Base-by-base conservation (phyloP, 768 basidiomycete genomes). In the Leccinellum luteum region DNA sequence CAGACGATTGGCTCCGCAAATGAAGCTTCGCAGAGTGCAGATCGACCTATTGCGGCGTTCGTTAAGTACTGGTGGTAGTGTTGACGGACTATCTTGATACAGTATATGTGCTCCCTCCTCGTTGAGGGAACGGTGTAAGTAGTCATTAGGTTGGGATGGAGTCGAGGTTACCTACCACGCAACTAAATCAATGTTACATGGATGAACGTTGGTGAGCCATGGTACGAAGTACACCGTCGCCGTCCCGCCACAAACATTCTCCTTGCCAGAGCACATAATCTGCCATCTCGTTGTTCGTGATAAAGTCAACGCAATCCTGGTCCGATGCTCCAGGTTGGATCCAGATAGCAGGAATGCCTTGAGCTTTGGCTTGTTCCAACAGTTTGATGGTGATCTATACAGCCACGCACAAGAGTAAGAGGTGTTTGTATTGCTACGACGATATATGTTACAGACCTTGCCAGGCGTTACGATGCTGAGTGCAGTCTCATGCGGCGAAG, bases 261-360 rank as follows among this genome's bases (percentile, higher is more conserved):
- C 94, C 94, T 27, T 89, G 87, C 68, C 82, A 84, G 51, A 95
- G 81, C n/a, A 90, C 89, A 57, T 79, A 79, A 66, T 85, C 85
- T 32, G 76, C 73, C 62, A 93, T 71, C 4, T 77, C 81, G 51
- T 87, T 85, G 57, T 85, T 81, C 41, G 82, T 79, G 68, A 94
- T 85, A 64, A 81, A 94, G 15, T 76, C 65, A 15, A 77, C 72
- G 48, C 94, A 90, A 3, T 73, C 72, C 15, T 76, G 79, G 64
- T 92, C 86, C 61, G 88, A 85, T 7, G 92, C 90, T 21, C 92
- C 92, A 7, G 94, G 94, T 69, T 96, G 94, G 30, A 95, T 81
- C 94, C 94, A 96, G 45, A 94, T 78, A 3, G 85, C 80, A 6
- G 86, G 87, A n/a, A 91, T 71, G n/a, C 73, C 71, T n/a, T 84